Conservation (phyloP, 768 basidiomycete genomes). For the Amanita phalloides region DNA sequence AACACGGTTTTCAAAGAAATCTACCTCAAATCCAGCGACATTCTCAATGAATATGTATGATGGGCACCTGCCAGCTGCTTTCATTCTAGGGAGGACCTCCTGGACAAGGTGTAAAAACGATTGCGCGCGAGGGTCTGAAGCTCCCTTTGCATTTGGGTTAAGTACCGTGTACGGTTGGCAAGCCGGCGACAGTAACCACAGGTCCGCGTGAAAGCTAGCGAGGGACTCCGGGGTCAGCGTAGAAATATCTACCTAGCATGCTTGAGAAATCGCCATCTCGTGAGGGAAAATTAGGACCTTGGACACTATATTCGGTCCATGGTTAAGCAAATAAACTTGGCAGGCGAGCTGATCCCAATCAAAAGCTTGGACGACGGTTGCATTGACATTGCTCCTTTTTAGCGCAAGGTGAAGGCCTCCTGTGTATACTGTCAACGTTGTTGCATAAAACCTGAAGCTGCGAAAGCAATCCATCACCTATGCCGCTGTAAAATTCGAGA, state of each 20-base stretch:
- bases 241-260: constrained; percentile 46
- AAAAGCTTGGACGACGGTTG: constrained; percentile 51
- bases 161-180: constrained; percentile 81
- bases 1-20: constrained; percentile 2
- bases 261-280: constrained; percentile 3
- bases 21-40: constrained; percentile 77
- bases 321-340: constrained; percentile 57
- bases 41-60: constrained; percentile 63
- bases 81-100: constrained; percentile 50
- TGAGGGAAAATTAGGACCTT: constrained; percentile 27
- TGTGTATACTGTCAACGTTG: constrained; percentile 14
- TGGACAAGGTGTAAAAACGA: constrained; percentile 68
- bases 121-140: constrained; percentile 59
- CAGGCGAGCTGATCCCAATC: constrained; percentile 78
- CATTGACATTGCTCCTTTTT: constrained; percentile 34
- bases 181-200: constrained; percentile 76
- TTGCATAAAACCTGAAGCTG: background rate
- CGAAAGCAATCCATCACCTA: constrained; percentile 35
- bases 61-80: constrained; percentile 34
- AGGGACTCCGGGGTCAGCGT: constrained; percentile 40
- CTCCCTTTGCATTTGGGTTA: constrained; percentile 63
- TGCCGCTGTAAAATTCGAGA: constrained; percentile 73
- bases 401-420: constrained; percentile 70
- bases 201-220: constrained; percentile 34
- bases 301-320: constrained; percentile 32